Base-by-base conservation (phyloP, 179 eudicot species). In the Drosera spatulata region DNA sequence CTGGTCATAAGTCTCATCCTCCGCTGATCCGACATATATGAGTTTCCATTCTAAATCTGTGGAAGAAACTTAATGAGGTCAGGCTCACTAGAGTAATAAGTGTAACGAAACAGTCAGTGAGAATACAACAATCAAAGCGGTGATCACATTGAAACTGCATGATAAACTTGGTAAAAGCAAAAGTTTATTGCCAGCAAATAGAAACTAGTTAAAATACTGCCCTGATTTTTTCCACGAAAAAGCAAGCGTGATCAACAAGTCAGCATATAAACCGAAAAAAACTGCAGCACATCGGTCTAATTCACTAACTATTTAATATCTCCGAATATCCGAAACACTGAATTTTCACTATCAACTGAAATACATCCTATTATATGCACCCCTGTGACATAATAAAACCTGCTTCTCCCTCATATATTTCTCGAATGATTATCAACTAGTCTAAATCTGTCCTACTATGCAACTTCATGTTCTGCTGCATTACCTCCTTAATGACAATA, bases 41-140 rank as follows among this genome's bases (percentile, higher is more conserved):
- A 90, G 85, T 80, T 90, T 90, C 97, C 95, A 90, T 69, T 90
- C 97, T 61, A 90, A 65, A 78, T 90, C 97, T 88, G 83, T 11
- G 54, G 33, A n/a, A 13, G 5, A 7, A 39, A 7, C 43, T 12
- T 6, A 39, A 44, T 6, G 33, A 7, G 45, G 45, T 7, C 45
- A 43, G 45, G 8, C 45, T 50, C 10, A 54, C 38, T 58, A 65
- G 41, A 42, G 57, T 50, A 40, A 6, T 38, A 54, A 12, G 59
- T 33, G 12, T 44, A 14, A 66, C 43, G 39, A 50, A 7, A 12
- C 12, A 50, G 11, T 10, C 53, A 7, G n/a, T 14, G 4, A 7
- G 13, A 50, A 51, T 13, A n/a, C 7, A 12, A n/a, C 11, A 51
- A 12, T 41, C 5, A 22, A 4, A 11, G 10, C 33, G 49, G 11